phyloP scores from a whole-genome alignment of 345 rosid genomes.

The Ceriops zippeliana region DNA sequence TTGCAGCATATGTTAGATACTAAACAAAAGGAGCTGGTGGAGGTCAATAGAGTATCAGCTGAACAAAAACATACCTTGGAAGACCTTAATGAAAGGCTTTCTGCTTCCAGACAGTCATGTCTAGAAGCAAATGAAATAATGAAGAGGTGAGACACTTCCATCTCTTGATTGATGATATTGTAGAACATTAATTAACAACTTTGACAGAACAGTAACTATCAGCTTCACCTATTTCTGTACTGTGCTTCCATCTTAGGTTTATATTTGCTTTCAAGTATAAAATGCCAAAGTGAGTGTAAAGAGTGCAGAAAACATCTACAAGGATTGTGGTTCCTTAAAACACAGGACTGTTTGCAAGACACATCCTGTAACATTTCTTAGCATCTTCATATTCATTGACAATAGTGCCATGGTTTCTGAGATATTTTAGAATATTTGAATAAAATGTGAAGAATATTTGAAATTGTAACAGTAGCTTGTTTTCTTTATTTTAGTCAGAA shows the following conservation, averaged over 20 bases:
- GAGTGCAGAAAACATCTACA: too few relatives aligned
- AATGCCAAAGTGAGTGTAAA: too few relatives aligned
- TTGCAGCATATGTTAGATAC: slow-evolving; percentile 44
- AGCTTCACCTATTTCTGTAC: too few relatives aligned
- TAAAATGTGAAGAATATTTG: background rate
- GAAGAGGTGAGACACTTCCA: slow-evolving; percentile 47
- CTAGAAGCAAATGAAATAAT: slow-evolving; percentile 81
- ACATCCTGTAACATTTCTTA: too few relatives aligned
- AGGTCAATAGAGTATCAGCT: slow-evolving; percentile 51
- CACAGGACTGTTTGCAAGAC: too few relatives aligned
- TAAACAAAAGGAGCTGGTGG: slow-evolving; percentile 57
- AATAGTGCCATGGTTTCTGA: background rate
- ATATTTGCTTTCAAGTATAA: too few relatives aligned
- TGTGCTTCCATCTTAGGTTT: too few relatives aligned
- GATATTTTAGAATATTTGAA: background rate
- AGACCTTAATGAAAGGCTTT: slow-evolving; percentile 78
- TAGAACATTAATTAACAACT: too few relatives aligned
- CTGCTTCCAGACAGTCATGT: slow-evolving; percentile 74
- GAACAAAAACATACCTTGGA: slow-evolving; percentile 76
- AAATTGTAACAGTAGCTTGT: background rate
- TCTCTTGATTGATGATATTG: background rate
- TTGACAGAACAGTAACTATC: too few relatives aligned
- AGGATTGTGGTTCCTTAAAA: too few relatives aligned
- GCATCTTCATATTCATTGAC: too few relatives aligned
- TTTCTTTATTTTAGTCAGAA: slow-evolving; percentile 63